Evolutionary conservation across 2,329 filamentous ascomycete species (phyloP), one percentile per base, ranked within the genome.

Genomic region (Aureobasidium sp.): DNA sequence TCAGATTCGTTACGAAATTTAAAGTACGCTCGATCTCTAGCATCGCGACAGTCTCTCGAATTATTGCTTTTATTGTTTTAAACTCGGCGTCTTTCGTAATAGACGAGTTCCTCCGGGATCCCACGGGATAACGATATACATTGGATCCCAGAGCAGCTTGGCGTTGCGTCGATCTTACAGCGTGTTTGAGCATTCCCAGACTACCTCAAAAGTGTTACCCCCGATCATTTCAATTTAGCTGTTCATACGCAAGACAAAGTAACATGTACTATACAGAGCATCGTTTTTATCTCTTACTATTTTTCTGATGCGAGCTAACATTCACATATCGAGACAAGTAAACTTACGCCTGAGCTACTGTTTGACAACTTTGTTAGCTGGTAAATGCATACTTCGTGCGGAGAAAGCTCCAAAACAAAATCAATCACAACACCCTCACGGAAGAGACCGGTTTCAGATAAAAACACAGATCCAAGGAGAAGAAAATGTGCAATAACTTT

Each of bases 401-500:
- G 46, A 48, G 46, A 48, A 32, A 48, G 46, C 46, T 48, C 23
- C 13, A 47, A 29, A 48, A 32, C 46, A 29, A 48, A 29, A 17
- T 12, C 15, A 2, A 37, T 37, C 23, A 27, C 26, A n/a, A 5
- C 26, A 48, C 4, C 26, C 26, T 29, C 8, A 7, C 5, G 15
- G 29, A 9, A 9, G 32, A 15, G 23, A 46, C 26, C 12, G 12
- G 6, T 27, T 47, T 29, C 27, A 26, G 13, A 34, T 34, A 10
- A 34, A 34, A 15, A 27, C 12, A 32, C 46, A 12, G 17, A 13
- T 8, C 13, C n/a, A 27, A 48, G 6, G 32, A 48, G 39, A 48
- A 47, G 29, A 39, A 58, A 48, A 58, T 32, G 27, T 58, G 55
- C 32, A 58, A 39, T 47, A 20, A 23, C 47, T 47, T 58, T 48